Conservation (phyloP, 2,329 filamentous ascomycete genomes). For the Fusarium nanum region DNA sequence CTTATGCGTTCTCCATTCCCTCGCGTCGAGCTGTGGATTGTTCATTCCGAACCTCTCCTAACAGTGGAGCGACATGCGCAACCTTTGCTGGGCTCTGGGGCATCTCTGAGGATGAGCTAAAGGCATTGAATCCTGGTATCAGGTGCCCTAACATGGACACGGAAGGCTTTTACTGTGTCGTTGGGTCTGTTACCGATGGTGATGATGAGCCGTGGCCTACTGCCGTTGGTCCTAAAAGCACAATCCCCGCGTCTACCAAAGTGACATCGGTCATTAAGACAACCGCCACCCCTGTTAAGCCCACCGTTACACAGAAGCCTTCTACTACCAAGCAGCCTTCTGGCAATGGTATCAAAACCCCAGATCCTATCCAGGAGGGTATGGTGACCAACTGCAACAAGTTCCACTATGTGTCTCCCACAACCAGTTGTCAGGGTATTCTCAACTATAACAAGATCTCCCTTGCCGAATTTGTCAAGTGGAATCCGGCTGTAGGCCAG, state of each 20-base stretch:
- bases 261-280: no score
- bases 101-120: background rate
- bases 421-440: background rate
- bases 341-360: background rate
- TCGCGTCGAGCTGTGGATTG: background rate
- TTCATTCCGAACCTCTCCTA: background rate
- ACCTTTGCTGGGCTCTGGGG: background rate
- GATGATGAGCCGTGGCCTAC: no score
- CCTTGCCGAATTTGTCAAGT: background rate
- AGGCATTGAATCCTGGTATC: background rate
- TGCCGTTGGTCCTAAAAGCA: background rate
- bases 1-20: background rate
- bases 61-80: background rate
- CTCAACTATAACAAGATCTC: constrained; percentile 6
- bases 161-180: background rate
- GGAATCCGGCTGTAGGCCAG: background rate
- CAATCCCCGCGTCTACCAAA: background rate
- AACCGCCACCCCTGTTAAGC: fast-evolving
- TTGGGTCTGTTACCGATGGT: background rate
- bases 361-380: background rate
- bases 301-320: background rate
- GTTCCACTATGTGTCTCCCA: background rate
- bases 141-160: background rate
- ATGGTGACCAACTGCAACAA: constrained; percentile 14
- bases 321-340: background rate